phyloP scores from a whole-genome alignment of 352 stramenopile species.

The Aphanomyces astaci region DNA sequence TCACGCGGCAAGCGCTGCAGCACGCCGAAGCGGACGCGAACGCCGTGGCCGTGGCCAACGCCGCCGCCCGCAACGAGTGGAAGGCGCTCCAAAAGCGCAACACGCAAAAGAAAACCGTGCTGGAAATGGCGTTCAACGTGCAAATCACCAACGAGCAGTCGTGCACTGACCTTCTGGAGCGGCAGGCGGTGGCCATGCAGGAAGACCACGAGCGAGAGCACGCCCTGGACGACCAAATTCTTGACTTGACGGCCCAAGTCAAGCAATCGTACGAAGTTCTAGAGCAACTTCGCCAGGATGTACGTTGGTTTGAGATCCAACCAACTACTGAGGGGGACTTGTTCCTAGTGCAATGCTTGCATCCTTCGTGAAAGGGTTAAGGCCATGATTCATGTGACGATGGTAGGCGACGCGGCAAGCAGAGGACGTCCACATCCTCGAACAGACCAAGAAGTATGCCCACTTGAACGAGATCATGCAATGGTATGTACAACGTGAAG shows the following conservation, averaged over 20 bases:
- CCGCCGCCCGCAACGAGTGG: neutral
- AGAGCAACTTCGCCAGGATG: neutral
- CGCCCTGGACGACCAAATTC: neutral
- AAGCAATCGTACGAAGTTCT: neutral
- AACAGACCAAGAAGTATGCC: conserved; percentile 1
- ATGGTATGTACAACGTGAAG: no score
- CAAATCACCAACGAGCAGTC: neutral
- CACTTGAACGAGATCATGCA: neutral
- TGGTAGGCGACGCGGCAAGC: conserved; percentile 5
- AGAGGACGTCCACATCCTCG: neutral
- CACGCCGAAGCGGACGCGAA: neutral
- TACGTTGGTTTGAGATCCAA: neutral
- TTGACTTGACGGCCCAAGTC: conserved; percentile 1
- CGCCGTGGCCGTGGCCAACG: neutral
- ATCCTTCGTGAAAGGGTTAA: no score
- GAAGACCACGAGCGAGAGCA: conserved; percentile 5
- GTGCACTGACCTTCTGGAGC: neutral
- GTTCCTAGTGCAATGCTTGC: no score
- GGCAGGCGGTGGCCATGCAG: neutral
- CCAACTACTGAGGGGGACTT: no score
- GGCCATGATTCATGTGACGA: no score
- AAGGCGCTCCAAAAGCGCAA: conserved; percentile 6
- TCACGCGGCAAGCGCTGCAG: neutral
- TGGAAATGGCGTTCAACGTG: conserved; percentile 13
- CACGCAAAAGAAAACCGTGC: conserved; percentile 12